phyloP scores from a whole-genome alignment of 305 asterid genomes.

The Caryopteris hybrid region DNA sequence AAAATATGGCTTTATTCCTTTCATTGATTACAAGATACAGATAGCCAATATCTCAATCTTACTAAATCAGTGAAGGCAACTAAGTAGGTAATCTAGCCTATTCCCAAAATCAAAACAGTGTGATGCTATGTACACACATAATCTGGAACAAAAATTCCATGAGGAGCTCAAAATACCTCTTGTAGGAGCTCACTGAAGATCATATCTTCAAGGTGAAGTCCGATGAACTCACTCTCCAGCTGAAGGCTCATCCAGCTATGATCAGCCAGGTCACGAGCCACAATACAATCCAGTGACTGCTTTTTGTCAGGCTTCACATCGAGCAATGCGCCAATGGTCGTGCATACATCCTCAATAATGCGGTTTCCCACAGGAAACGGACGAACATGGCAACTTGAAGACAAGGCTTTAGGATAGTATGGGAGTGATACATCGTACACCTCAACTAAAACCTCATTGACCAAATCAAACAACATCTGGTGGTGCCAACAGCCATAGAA shows the following conservation, averaged over 20 bases:
- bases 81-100: slow-evolving; percentile 10
- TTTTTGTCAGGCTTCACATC: slow-evolving; percentile 27
- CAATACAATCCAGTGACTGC: slow-evolving; percentile 36
- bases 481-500: slow-evolving; percentile 52
- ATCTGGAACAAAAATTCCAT: slow-evolving; percentile 1
- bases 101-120: neutral
- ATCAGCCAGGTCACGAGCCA: slow-evolving; percentile 47
- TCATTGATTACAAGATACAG: too few relatives aligned
- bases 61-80: too few relatives aligned
- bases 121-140: slow-evolving; percentile 1
- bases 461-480: slow-evolving; percentile 61
- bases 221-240: slow-evolving; percentile 51
- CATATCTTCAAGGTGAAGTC: slow-evolving; percentile 63
- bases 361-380: slow-evolving; percentile 42
- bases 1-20: too few relatives aligned
- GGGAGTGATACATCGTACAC: slow-evolving; percentile 47
- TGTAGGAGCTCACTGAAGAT: slow-evolving; percentile 55
- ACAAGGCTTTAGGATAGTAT: slow-evolving; percentile 59
- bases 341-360: slow-evolving; percentile 38
- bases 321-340: slow-evolving; percentile 24
- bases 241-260: slow-evolving; percentile 85
- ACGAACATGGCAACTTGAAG: slow-evolving; percentile 41
- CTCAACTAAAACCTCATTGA: slow-evolving; percentile 49
- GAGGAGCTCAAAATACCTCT: too few relatives aligned
- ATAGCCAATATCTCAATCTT: neutral